Evolutionary conservation across 1,284 basidiomycete species (phyloP), one percentile per base, ranked within the genome.

Genomic region (Microbotryum violaceum): DNA sequence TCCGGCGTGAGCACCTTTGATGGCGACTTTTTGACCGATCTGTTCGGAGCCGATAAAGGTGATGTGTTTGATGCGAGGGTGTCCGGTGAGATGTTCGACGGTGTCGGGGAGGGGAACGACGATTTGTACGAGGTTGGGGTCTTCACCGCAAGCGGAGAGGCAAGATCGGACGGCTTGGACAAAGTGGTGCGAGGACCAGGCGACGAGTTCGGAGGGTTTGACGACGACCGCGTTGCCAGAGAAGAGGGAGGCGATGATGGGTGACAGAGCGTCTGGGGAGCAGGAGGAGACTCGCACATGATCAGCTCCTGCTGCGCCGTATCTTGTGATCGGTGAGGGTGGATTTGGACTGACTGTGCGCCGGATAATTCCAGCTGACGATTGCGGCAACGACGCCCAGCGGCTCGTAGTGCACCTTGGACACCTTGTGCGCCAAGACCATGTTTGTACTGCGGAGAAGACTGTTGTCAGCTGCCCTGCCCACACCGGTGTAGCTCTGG

Each of bases 381-480:
- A 93, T 87, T 0, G 87, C 94, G 49, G 87, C 84, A 12, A 96
- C 89, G 0, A 93, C 88, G 33, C 94, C 94, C n/a, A 93, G 82
- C 9, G 94, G 94, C 66, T 93, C 89, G 73, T 91, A 93, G 68
- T 87, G 79, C 8, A 97, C 88, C 74, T 88, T 31, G 20, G 77
- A 77, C 1, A 74, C 82, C 78, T 98, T 98, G 80, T 97, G 93
- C 27, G 81, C 82, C 59, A 96, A 78, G 69, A 97, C 80, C 33
- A 91, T 77, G 70, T 88, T 90, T 33, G 83, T 83, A 18, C 69
- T 63, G 2, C 70, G 60, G 3, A 62, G 57, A 72, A 66, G 23
- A 70, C 21, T 10, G 18, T 25, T 5, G 9, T 46, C 54, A 56
- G 12, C 10, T 20, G 20, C 71, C 63, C 3, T 55, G 46, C 53